A percentile compares a stretch with the other conserved stretches of the same genome.
These are phyloP conservation scores for Periconia sp. DNA, from an alignment of 2,329 filamentous ascomycete species.

Conservation along the genomic window DNA sequence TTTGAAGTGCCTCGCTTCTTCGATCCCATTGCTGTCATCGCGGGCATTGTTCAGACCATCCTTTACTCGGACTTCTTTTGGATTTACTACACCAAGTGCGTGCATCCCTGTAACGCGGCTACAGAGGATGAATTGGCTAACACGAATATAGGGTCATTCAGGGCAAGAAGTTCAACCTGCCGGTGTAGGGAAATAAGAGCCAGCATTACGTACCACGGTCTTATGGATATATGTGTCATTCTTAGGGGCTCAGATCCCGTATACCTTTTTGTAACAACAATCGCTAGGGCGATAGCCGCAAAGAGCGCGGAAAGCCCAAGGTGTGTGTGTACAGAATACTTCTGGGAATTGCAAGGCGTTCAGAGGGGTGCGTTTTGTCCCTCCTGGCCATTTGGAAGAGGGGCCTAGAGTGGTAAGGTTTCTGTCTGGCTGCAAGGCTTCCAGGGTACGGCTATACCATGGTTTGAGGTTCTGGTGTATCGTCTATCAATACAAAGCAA, in stretches of 20 bases:
- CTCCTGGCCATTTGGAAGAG: no score
- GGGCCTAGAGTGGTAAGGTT: not conserved
- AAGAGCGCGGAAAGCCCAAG: no score
- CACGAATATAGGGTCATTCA: constrained; percentile 53
- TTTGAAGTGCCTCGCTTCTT: constrained; percentile 71
- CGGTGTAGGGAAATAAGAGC: constrained; percentile 52
- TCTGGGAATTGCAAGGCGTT: not conserved
- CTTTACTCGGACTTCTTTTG: constrained; percentile 99
- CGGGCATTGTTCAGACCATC: constrained; percentile 90
- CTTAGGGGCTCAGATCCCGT: not conserved
- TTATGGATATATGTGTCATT: not conserved
- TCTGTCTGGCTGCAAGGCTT: no score
- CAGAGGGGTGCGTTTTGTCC: not conserved
- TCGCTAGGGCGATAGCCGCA: no score
- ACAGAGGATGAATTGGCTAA: constrained; percentile 13
- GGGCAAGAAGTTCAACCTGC: constrained; percentile 61
- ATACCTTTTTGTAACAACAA: constrained; percentile 3
- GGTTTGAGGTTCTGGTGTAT: not conserved
- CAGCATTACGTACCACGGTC: not conserved
- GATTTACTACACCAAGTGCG: constrained; percentile 95
- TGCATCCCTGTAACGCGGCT: constrained; percentile 11
- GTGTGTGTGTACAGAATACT: no score
- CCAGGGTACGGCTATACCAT: constrained; percentile 1
- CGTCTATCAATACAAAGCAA: not conserved
- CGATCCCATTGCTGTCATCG: constrained; percentile 86